These are phyloP conservation scores for Sporothrix dimorphospora DNA, from an alignment of 2,329 filamentous ascomycete species.

Conservation along the genomic window DNA sequence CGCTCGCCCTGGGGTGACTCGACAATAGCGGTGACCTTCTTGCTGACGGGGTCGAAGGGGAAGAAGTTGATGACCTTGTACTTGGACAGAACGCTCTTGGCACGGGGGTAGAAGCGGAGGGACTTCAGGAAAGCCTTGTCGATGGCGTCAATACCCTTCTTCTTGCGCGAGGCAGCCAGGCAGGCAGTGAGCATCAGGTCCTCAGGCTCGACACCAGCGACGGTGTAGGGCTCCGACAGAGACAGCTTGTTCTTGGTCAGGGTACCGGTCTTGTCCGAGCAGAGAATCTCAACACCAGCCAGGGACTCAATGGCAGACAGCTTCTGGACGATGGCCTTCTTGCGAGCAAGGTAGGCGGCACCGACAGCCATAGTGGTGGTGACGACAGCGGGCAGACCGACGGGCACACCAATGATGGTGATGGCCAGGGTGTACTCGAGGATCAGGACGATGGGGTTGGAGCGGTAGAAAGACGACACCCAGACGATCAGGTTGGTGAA, in stretches of 20 bases:
- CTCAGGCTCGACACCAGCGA: slow-evolving; percentile 79
- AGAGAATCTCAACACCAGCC: slow-evolving; percentile 90
- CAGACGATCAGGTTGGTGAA: slow-evolving; percentile 81
- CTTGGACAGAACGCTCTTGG: slow-evolving; percentile 78
- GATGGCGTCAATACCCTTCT: slow-evolving; percentile 93
- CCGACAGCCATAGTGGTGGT: slow-evolving; percentile 95
- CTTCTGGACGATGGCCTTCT: slow-evolving; percentile 92
- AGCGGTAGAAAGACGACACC: slow-evolving; percentile 86
- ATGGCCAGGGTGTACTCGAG: slow-evolving; percentile 85
- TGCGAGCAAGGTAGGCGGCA: slow-evolving; percentile 87
- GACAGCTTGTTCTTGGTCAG: slow-evolving; percentile 94
- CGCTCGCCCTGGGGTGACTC: slow-evolving; percentile 81
- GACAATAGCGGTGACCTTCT: slow-evolving; percentile 86
- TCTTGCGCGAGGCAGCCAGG: slow-evolving; percentile 87
- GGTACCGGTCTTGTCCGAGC: slow-evolving; percentile 93
- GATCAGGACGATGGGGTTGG: slow-evolving; percentile 76
- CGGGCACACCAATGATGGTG: slow-evolving; percentile 88
- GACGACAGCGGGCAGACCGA: slow-evolving; percentile 90
- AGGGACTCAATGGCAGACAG: slow-evolving; percentile 89
- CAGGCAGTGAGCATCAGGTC: slow-evolving; percentile 93
- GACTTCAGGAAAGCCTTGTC: slow-evolving; percentile 94
- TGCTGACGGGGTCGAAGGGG: slow-evolving; percentile 90
- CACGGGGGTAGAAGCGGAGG: slow-evolving; percentile 78
- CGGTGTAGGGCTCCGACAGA: slow-evolving; percentile 80
- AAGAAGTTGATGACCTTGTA: slow-evolving; percentile 84